These are phyloP conservation scores for Nothophoma quercina DNA, from an alignment of 2,329 filamentous ascomycete genomes.

Conservation along the genomic window DNA sequence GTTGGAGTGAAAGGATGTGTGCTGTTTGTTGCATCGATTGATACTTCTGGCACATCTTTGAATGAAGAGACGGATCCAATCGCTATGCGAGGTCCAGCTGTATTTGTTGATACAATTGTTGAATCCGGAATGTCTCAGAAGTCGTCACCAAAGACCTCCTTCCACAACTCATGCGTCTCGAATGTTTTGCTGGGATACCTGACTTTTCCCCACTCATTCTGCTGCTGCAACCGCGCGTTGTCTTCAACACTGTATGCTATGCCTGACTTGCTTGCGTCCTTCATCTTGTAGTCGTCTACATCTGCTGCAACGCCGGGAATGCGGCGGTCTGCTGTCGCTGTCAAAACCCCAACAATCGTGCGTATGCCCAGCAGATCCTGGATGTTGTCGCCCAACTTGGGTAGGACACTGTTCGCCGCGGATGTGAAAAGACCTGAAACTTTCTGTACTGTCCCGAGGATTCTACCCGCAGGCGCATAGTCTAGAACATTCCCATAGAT, in stretches of 20 bases:
- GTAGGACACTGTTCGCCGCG: constrained; percentile 31
- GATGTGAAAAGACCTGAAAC: constrained; percentile 18
- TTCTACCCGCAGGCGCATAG: constrained; percentile 39
- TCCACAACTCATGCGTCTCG: constrained; percentile 39
- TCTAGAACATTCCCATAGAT: constrained; percentile 40
- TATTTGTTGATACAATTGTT: not conserved
- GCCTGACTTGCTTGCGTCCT: constrained; percentile 21
- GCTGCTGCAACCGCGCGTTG: constrained; percentile 28
- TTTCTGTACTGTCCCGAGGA: constrained; percentile 27
- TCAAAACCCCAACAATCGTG: constrained; percentile 37
- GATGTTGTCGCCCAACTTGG: constrained; percentile 39
- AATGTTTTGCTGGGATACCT: constrained; percentile 44
- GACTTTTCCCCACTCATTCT: constrained; percentile 24
- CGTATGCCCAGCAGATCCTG: constrained; percentile 38
- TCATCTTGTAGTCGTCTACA: constrained; percentile 32
- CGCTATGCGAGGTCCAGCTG: no score
- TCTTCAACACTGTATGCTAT: constrained; percentile 21
- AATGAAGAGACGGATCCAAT: no score
- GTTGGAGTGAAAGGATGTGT: no score
- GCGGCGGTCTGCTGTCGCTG: constrained; percentile 41
- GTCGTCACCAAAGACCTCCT: constrained; percentile 32
- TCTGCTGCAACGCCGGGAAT: constrained; percentile 39
- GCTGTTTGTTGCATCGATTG: no score
- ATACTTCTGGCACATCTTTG: no score
- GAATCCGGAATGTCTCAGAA: not conserved